These are phyloP conservation scores for Suhomyces wounanorum DNA, from an alignment of 1,139 yeast genomes.

Conservation along the genomic window DNA sequence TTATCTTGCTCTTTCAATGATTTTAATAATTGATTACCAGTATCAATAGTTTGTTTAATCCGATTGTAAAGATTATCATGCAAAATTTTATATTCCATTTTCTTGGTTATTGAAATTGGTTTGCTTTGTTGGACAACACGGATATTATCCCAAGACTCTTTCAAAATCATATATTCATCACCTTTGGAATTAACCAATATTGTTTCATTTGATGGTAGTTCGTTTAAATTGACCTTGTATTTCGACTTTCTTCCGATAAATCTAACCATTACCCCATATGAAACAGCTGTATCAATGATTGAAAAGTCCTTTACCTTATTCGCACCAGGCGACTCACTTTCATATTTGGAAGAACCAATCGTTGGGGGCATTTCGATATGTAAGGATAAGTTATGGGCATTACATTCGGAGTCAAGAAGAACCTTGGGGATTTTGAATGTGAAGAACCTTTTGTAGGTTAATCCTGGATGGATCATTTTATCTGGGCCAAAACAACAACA, in stretches of 20 bases:
- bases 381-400: constrained; percentile 20
- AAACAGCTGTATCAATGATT: constrained; percentile 17
- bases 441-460: constrained; percentile 21
- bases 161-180: constrained; percentile 46
- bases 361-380: constrained; percentile 27
- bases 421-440: constrained; percentile 26
- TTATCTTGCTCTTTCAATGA: constrained; percentile 20
- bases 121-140: constrained; percentile 33
- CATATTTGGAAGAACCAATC: constrained; percentile 15
- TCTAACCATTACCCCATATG: constrained; percentile 25
- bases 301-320: constrained; percentile 21
- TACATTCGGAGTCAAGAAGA: constrained; percentile 26
- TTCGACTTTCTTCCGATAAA: constrained; percentile 25
- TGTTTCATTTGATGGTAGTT: constrained; percentile 22
- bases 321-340: not conserved
- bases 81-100: constrained; percentile 23
- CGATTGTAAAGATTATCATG: constrained; percentile 29
- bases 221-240: constrained; percentile 24
- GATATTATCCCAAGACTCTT: constrained; percentile 31
- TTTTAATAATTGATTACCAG: constrained; percentile 24
- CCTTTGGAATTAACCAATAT: constrained; percentile 39
- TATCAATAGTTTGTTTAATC: constrained; percentile 31
- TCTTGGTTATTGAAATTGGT: constrained; percentile 14
- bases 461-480: constrained; percentile 13
- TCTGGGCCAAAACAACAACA: constrained; percentile 14